Evolutionary conservation across 495 filamentous ascomycete genomes (phyloP), one percentile per base, ranked within the genome.

Genomic region (Xylaria flabelliformis): DNA sequence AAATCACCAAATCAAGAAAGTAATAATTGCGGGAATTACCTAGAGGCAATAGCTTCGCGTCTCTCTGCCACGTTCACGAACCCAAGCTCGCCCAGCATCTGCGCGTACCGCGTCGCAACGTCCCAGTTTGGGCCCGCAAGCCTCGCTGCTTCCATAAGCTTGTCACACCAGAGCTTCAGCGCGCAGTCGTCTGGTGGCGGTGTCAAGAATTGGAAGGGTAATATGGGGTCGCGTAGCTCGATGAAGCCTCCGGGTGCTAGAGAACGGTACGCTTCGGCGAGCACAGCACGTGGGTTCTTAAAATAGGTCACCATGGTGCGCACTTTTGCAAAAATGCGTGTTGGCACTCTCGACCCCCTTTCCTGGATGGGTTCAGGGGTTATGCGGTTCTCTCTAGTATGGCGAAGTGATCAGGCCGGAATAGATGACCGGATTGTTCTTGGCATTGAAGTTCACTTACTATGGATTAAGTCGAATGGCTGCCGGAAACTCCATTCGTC

Each of bases 401-500:
- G 1, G 55, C 13, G 4, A 32, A 32, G 29, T 6, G 13, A 36
- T 17, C 1, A 8, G 15, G 9, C 21, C 4, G 3, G 50, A 26
- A 26, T 3, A 26, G 50, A 26, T 26, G 50, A 29, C 10, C n/a
- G n/a, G 9, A 0, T 13, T 26, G 21, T 24, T 55, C 51, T 9
- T 55, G 4, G 21, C 9, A 32, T 46, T 15, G 26, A 53, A 39
- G 34, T n/a, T n/a, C 1, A 67, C 65, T 42, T 21, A 67, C 65
- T 74, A 70, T 88, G 87, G 50, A 88, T 80, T 39, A 85, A 78
- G 71, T 87, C 84, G 75, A 88, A 88, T 5, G 81, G 82, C 5
- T 82, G 74, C 26, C 83, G 82, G 72, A 84, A 88, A 6, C 83
- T 82, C 88, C 88, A 90, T 56, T 85, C 82, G 8, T 83, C 73